Evolutionary conservation across 2,329 filamentous ascomycete genomes (phyloP).

Genomic region (Colletotrichum caudatum): DNA sequence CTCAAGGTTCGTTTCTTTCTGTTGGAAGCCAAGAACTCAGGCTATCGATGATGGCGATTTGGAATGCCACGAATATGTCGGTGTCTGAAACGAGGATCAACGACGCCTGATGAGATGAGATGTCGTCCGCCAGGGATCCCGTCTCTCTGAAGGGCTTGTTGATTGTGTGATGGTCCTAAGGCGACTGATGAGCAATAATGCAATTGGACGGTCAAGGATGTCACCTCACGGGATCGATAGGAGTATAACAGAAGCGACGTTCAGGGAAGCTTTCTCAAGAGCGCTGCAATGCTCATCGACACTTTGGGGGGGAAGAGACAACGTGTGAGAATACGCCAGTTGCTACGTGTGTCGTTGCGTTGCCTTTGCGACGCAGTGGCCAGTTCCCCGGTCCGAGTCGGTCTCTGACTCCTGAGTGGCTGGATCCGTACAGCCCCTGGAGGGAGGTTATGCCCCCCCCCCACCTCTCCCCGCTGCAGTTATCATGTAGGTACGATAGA

Average conservation of each 20-base stretch:
- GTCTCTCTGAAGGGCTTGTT: conserved; percentile 20
- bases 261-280: background rate
- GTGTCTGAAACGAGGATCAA: conserved; percentile 38
- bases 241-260: background rate
- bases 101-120: conserved; percentile 26
- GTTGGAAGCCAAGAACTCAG: conserved; percentile 1
- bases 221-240: conserved; percentile 16
- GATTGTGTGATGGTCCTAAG: conserved; percentile 11
- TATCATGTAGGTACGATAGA: no score
- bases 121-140: conserved; percentile 28
- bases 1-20: conserved; percentile 22
- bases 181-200: conserved; percentile 1
- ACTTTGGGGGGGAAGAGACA: conserved; percentile 8
- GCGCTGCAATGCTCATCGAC: background rate
- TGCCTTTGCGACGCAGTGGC: conserved; percentile 37
- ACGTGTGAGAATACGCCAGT: conserved; percentile 7
- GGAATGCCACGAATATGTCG: conserved; percentile 25
- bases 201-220: conserved; percentile 19
- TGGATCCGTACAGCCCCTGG: conserved; percentile 1
- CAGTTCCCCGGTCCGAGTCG: conserved; percentile 13
- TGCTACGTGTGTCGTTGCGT: conserved; percentile 41
- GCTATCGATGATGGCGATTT: conserved; percentile 13
- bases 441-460: conserved; percentile 21
- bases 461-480: conserved; percentile 32
- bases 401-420: conserved; percentile 10